These are phyloP conservation scores for Ligustrum vulgare DNA, from an alignment of 257 asterid genomes.

Conservation along the genomic window DNA sequence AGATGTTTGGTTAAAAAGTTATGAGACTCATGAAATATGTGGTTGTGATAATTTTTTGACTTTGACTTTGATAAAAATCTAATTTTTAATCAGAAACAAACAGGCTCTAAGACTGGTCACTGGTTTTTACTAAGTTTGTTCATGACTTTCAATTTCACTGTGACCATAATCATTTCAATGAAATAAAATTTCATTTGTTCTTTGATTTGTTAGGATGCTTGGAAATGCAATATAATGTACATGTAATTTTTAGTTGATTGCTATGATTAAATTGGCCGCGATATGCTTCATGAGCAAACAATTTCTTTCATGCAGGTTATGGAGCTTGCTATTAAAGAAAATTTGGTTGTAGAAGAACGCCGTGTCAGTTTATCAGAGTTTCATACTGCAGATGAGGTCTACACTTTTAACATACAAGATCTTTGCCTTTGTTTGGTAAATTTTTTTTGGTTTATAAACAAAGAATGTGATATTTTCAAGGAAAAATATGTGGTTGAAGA, in stretches of 20 bases:
- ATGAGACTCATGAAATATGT: too few species aligned
- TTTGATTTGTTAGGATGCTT: neutral
- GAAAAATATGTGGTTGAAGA: too few species aligned
- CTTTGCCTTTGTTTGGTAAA: too few species aligned
- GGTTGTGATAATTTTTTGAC: too few species aligned
- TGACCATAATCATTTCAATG: too few species aligned
- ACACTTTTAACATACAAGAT: slow-evolving; percentile 6
- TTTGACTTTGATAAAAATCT: too few species aligned
- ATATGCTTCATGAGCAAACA: slow-evolving; percentile 14
- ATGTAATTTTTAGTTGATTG: neutral
- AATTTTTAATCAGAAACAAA: too few species aligned
- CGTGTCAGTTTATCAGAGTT: slow-evolving; percentile 80
- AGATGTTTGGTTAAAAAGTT: too few species aligned
- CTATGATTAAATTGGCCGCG: neutral
- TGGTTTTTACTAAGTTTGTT: neutral
- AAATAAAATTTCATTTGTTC: neutral
- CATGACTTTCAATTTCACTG: neutral
- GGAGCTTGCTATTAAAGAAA: slow-evolving; percentile 62
- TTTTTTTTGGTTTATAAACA: too few species aligned
- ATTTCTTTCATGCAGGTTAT: slow-evolving; percentile 54
- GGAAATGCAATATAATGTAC: neutral
- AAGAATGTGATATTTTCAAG: too few species aligned
- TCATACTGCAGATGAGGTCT: slow-evolving; percentile 91
- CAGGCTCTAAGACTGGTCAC: neutral
- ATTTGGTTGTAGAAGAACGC: slow-evolving; percentile 57